These are phyloP conservation scores for Stagonosporopsis chrysanthemi DNA, from an alignment of 2,329 filamentous ascomycete species.

Conservation along the genomic window DNA sequence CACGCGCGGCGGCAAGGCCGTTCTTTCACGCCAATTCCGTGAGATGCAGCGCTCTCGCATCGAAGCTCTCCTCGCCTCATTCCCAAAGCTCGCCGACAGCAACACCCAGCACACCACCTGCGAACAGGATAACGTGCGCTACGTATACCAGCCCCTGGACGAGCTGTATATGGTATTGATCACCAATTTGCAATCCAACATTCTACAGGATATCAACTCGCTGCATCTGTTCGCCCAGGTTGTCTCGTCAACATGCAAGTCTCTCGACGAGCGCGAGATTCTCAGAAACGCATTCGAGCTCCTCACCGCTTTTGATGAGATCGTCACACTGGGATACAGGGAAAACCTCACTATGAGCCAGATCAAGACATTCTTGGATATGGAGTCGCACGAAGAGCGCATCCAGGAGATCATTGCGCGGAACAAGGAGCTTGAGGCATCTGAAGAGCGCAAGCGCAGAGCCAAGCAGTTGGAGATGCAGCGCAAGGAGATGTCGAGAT, in stretches of 20 bases:
- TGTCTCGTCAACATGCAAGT: constrained; percentile 95
- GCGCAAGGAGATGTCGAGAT: constrained; percentile 91
- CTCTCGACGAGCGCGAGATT: constrained; percentile 93
- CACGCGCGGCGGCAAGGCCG: constrained; percentile 96
- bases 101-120: constrained; percentile 98
- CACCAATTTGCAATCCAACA: constrained; percentile 99
- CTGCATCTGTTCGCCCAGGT: constrained; percentile 98
- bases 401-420: constrained; percentile 78
- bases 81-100: constrained; percentile 95
- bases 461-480: constrained; percentile 99
- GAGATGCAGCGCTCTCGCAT: constrained; percentile 97
- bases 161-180: constrained; percentile 99
- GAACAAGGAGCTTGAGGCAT: constrained; percentile 99
- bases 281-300: constrained; percentile 94
- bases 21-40: constrained; percentile 95
- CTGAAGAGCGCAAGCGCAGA: constrained; percentile 96
- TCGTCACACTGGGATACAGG: constrained; percentile 93
- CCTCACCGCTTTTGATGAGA: constrained; percentile 94
- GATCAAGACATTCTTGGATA: constrained; percentile 99
- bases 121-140: constrained; percentile 99
- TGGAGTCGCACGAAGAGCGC: constrained; percentile 98
- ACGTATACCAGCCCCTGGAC: constrained; percentile 98
- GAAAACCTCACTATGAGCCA: constrained; percentile 96
- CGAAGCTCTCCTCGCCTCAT: constrained; percentile 94
- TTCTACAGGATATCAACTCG: constrained; percentile 98